phyloP scores from a whole-genome alignment of 23 red algal species.

The Gracilariopsis chorda region DNA sequence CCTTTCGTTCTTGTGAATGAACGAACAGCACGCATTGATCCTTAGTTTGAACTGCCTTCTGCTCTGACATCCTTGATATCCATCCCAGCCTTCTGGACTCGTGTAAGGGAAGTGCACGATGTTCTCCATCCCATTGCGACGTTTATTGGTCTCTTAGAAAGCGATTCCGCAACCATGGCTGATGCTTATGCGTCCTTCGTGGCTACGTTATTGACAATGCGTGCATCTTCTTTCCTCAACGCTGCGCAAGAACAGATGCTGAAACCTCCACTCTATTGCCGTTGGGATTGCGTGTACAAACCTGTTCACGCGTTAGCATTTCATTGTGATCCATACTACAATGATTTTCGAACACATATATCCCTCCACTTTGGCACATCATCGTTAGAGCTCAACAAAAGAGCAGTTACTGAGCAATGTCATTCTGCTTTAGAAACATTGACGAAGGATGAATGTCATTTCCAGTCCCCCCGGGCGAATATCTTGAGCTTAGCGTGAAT shows the following conservation, averaged over 20 bases:
- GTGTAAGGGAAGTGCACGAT: background rate
- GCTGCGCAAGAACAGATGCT: background rate
- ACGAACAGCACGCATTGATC: background rate
- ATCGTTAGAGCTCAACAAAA: background rate
- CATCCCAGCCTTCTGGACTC: background rate
- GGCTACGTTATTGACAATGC: background rate
- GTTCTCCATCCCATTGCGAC: background rate
- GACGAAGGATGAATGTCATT: background rate
- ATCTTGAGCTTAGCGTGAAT: background rate
- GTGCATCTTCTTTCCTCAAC: background rate
- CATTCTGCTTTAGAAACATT: background rate
- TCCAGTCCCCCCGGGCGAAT: background rate
- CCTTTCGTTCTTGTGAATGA: background rate
- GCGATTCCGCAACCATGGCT: background rate
- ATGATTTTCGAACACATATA: background rate
- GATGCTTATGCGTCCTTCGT: slow-evolving; percentile 6
- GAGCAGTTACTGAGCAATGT: background rate
- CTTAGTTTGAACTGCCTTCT: background rate
- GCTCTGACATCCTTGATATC: background rate
- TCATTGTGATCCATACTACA: background rate
- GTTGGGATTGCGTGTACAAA: background rate
- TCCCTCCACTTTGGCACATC: background rate
- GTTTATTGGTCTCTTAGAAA: background rate
- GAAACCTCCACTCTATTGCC: background rate
- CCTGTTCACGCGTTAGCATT: background rate